Evolutionary conservation across 2,329 filamentous ascomycete species (phyloP), one percentile per base, ranked within the genome.

Genomic region (Fusarium sterilihyphosum): DNA sequence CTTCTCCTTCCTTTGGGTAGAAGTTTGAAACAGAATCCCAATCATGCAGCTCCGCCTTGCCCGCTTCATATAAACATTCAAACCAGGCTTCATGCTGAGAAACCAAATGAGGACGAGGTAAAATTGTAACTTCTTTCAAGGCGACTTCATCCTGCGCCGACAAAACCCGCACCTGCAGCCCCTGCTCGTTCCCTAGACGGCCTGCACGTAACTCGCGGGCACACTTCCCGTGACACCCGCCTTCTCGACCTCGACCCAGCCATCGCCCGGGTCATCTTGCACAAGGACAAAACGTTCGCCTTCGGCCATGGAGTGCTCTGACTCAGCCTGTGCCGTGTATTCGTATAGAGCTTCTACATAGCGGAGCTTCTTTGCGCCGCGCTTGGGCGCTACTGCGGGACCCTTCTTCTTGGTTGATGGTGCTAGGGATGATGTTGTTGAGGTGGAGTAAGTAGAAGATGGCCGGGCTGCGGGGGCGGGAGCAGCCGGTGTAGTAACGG

Each of bases 221-320:
- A 99, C 96, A 81, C 95, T 98, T 80, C 92, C 95, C 56, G 92
- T 94, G 46, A 91, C 86, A 4, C 95, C 95, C 24, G 94, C 95
- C 83, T 94, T 95, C 85, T 98, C 96, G 24, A 99, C 96, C 85
- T 98, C 96, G 35, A 92, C 94, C 96, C 96, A 99, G 1, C 96
- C 96, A 84, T 98, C 96, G 3, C 96, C 96, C 0, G 92, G 89
- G 80, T 98, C 96, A 65, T 94, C 92, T 78, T 92, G 95, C 70
- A 98, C 91, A 38, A 99, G 86, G 44, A 99, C 95, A 79, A 99
- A 97, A 59, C 92, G 89, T 83, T 99, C 96, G 2, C 96, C 96
- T 83, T 97, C 96, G 2, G 82, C 82, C 94, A 99, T 99, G 79
- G 88, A 94, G 82, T 96, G 95, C 84, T 99, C 96, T 13, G 91